Evolutionary conservation across 495 filamentous ascomycete species (phyloP).

Genomic region (Aspergillus olivimuriae): DNA sequence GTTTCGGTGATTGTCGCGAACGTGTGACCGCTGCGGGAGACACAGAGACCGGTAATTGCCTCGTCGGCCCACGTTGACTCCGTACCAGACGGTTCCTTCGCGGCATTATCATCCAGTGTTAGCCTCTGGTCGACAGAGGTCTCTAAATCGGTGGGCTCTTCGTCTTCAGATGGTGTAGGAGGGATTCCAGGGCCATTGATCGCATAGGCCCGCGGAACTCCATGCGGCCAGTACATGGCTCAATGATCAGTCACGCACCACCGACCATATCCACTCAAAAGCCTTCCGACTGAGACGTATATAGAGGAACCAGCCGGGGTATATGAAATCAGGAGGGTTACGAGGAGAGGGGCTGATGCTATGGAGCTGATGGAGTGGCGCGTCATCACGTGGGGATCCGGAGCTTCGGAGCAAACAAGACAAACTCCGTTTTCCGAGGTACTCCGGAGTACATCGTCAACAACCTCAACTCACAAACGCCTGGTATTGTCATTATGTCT

Average conservation of each 20-base stretch:
- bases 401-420: constrained; percentile 10
- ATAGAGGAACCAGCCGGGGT: neutral
- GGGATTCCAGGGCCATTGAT: constrained; percentile 52
- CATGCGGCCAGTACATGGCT: constrained; percentile 97
- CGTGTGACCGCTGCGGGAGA: constrained; percentile 75
- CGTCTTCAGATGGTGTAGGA: constrained; percentile 33
- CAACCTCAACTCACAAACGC: too few relatives aligned
- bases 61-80: constrained; percentile 42
- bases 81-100: constrained; percentile 13
- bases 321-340: constrained; percentile 1
- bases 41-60: constrained; percentile 65
- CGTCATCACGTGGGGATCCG: constrained; percentile 1
- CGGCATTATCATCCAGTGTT: constrained; percentile 8
- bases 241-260: too few relatives aligned
- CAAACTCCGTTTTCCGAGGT: constrained; percentile 2
- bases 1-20: constrained; percentile 84
- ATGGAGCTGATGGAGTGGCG: neutral
- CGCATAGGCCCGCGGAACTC: constrained; percentile 83
- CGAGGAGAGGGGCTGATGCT: neutral
- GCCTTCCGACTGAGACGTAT: neutral
- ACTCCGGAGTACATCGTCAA: neutral
- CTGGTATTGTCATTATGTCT: too few relatives aligned
- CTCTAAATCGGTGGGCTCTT: constrained; percentile 7
- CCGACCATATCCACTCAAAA: constrained; percentile 17
- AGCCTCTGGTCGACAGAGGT: constrained; percentile 11